These are phyloP conservation scores for Penicillium psychrosexuale DNA, from an alignment of 2,329 filamentous ascomycete species.

Conservation along the genomic window DNA sequence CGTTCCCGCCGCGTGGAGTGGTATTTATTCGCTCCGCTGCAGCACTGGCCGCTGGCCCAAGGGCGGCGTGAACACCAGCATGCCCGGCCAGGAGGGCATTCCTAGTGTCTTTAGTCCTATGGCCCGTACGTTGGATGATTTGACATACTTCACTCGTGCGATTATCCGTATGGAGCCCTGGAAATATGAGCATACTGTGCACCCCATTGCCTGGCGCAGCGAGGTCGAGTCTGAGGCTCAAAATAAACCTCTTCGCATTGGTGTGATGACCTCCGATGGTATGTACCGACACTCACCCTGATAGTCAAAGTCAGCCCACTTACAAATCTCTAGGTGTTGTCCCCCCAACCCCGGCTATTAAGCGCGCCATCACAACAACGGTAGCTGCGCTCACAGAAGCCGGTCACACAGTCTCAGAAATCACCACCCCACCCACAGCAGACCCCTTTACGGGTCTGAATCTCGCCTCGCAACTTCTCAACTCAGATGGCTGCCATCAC, in stretches of 20 bases:
- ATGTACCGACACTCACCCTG: slow-evolving; percentile 11
- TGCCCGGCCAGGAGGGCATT: slow-evolving; percentile 89
- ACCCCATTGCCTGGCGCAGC: slow-evolving; percentile 75
- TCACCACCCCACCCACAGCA: slow-evolving; percentile 66
- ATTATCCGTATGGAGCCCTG: slow-evolving; percentile 80
- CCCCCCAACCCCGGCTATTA: slow-evolving; percentile 80
- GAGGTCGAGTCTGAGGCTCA: slow-evolving; percentile 59
- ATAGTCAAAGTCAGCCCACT: not conserved
- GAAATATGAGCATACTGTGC: slow-evolving; percentile 82
- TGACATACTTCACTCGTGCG: slow-evolving; percentile 77
- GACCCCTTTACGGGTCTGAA: slow-evolving; percentile 73
- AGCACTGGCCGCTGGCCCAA: slow-evolving; percentile 91
- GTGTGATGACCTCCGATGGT: slow-evolving; percentile 72
- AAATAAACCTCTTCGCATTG: slow-evolving; percentile 66
- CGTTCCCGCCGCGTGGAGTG: slow-evolving; percentile 82
- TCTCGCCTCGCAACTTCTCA: slow-evolving; percentile 76
- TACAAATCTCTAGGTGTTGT: slow-evolving; percentile 60
- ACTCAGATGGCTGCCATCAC: slow-evolving; percentile 77
- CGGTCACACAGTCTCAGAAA: slow-evolving; percentile 70
- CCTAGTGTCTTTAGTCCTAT: slow-evolving; percentile 89
- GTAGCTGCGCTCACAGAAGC: slow-evolving; percentile 65
- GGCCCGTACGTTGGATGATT: slow-evolving; percentile 77
- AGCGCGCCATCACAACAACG: slow-evolving; percentile 68
- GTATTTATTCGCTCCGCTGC: slow-evolving; percentile 82
- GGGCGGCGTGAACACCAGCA: slow-evolving; percentile 75